Conservation (phyloP, 768 basidiomycete genomes). For the Leccinum barrowsii region DNA sequence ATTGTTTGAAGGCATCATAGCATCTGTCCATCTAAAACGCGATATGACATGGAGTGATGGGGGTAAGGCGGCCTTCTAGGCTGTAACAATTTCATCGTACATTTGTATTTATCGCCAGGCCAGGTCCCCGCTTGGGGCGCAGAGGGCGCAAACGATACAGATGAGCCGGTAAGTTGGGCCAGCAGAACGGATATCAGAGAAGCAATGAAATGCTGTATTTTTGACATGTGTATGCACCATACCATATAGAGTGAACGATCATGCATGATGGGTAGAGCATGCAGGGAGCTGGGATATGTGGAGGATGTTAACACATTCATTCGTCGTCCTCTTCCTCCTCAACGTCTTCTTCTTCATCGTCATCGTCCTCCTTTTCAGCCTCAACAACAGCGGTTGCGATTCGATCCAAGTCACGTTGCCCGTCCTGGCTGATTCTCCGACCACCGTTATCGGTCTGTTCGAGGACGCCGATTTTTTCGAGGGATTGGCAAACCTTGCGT, state of each 20-base stretch:
- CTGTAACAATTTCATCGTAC: too few species aligned
- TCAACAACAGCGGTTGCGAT: conserved; percentile 90
- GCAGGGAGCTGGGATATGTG: conserved; percentile 19
- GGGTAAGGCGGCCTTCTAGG: too few species aligned
- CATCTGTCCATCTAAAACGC: too few species aligned
- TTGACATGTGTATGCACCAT: conserved; percentile 35
- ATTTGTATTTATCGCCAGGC: too few species aligned
- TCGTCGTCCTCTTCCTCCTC: conserved; percentile 56
- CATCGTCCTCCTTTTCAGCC: conserved; percentile 67
- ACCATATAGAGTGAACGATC: conserved; percentile 34
- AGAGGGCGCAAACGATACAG: not conserved
- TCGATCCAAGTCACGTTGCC: conserved; percentile 91
- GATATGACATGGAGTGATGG: too few species aligned
- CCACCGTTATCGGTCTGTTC: conserved; percentile 93
- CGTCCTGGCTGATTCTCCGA: conserved; percentile 94
- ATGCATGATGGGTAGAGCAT: conserved; percentile 21
- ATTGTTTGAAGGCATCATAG: too few species aligned
- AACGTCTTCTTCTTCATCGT: conserved; percentile 72
- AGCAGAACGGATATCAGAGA: conserved; percentile 1
- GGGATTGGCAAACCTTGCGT: conserved; percentile 92
- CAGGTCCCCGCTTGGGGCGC: too few species aligned
- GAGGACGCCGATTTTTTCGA: conserved; percentile 98
- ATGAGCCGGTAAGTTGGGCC: too few species aligned
- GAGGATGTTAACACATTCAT: conserved; percentile 19
- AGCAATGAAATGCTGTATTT: conserved; percentile 28